These are phyloP conservation scores for Pseudozyma thailandica DNA, from an alignment of 1,284 basidiomycete genomes.

Conservation along the genomic window DNA sequence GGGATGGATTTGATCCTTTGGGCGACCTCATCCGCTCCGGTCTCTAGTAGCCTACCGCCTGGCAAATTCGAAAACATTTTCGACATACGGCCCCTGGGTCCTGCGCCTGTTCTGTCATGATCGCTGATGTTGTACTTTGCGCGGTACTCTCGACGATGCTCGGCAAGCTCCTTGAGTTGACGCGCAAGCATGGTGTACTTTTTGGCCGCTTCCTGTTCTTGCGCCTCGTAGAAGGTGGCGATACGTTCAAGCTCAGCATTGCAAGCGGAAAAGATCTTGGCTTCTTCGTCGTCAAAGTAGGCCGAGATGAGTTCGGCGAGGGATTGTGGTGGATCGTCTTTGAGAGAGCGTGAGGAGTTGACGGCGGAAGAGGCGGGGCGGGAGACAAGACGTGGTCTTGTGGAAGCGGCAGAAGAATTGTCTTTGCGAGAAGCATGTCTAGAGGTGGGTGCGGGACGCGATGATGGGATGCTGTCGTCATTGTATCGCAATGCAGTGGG, in stretches of 20 bases:
- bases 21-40: conserved; percentile 11
- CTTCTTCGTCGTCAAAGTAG: conserved; percentile 78
- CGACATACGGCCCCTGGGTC: conserved; percentile 13
- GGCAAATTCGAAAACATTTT: conserved; percentile 35
- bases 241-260: conserved; percentile 57
- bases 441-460: not conserved
- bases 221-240: conserved; percentile 76
- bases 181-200: conserved; percentile 74
- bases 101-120: conserved; percentile 9
- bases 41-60: conserved; percentile 7
- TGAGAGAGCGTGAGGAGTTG: conserved; percentile 20
- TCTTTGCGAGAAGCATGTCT: conserved; percentile 4
- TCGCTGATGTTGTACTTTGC: conserved; percentile 44
- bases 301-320: conserved; percentile 66
- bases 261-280: conserved; percentile 70
- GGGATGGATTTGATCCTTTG: conserved; percentile 18
- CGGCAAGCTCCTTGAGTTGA: conserved; percentile 73
- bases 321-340: conserved; percentile 17
- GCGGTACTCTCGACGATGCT: conserved; percentile 61
- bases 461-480: not conserved
- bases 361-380: conserved; percentile 14
- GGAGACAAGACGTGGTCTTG: conserved; percentile 11
- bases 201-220: conserved; percentile 77
- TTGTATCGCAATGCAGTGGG: conserved; percentile 10
- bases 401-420: conserved; percentile 18